Conservation (phyloP, 495 filamentous ascomycete species). For the Trichoderma parareesei region DNA sequence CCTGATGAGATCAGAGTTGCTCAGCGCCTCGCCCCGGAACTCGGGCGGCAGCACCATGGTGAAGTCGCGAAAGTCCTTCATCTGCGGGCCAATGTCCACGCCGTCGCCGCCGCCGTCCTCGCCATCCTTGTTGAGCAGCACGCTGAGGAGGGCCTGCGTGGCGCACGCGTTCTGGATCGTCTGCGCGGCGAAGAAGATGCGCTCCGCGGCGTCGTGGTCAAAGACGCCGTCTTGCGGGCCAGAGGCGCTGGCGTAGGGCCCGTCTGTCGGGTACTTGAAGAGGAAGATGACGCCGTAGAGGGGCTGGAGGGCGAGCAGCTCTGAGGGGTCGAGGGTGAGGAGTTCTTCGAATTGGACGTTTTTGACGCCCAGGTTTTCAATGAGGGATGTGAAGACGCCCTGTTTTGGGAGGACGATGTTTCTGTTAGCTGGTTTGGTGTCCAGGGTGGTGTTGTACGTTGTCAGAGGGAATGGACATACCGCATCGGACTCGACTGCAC, state of each 20-base stretch:
- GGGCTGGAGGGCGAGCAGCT: constrained; percentile 67
- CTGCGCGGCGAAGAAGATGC: constrained; percentile 90
- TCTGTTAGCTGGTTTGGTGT: constrained; percentile 11
- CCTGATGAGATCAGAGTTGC: constrained; percentile 72
- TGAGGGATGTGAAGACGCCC: constrained; percentile 95
- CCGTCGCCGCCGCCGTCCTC: constrained; percentile 18
- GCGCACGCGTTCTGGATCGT: constrained; percentile 99
- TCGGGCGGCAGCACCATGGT: constrained; percentile 80
- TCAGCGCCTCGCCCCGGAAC: constrained; percentile 51
- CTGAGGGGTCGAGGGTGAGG: constrained; percentile 75
- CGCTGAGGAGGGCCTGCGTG: constrained; percentile 88
- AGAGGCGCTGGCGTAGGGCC: constrained; percentile 49
- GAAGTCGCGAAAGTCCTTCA: constrained; percentile 84
- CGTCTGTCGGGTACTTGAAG: constrained; percentile 90
- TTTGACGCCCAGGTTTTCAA: constrained; percentile 84
- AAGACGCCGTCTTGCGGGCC: constrained; percentile 69
- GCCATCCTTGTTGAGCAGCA: constrained; percentile 73
- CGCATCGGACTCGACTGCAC: constrained; percentile 86
- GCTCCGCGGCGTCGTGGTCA: constrained; percentile 63
- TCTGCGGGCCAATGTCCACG: constrained; percentile 48
- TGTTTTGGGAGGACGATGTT: constrained; percentile 25
- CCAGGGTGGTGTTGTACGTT: no score
- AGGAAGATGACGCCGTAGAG: constrained; percentile 98
- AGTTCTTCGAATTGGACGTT: constrained; percentile 97
- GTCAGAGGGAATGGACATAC: constrained; percentile 41